Evolutionary conservation across 257 asterid genomes (phyloP).

Genomic region (Petunia axillaris): DNA sequence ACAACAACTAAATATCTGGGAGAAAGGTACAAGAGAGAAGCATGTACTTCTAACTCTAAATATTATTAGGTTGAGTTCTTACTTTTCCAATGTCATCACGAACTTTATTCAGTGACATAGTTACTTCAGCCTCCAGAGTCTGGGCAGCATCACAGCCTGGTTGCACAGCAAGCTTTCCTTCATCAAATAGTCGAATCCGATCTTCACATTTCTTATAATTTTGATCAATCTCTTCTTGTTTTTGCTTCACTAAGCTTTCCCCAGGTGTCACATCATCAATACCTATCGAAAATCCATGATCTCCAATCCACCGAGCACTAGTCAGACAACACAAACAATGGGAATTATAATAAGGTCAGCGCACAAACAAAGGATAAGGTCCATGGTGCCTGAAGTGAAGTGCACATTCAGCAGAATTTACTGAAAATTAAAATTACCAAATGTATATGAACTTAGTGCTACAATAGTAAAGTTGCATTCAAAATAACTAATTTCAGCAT

Average conservation of each 20-base stretch:
- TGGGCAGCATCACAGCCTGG: conserved; percentile 88
- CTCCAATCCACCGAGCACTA: conserved; percentile 99
- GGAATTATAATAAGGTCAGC: conserved; percentile 14
- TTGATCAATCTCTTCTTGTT: conserved; percentile 52
- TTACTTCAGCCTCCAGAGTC: conserved; percentile 89
- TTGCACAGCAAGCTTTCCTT: conserved; percentile 72
- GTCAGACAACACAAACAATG: conserved; percentile 37
- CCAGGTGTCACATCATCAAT: conserved; percentile 93
- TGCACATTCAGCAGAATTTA: background rate
- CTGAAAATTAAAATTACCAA: conserved; percentile 15
- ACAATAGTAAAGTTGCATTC: conserved; percentile 4
- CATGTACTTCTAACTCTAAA: conserved; percentile 21
- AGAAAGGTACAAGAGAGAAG: conserved; percentile 18
- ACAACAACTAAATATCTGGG: conserved; percentile 14
- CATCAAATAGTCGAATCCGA: conserved; percentile 57
- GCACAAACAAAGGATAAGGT: background rate
- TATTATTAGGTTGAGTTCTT: conserved; percentile 32
- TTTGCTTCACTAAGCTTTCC: conserved; percentile 54
- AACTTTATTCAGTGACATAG: conserved; percentile 64
- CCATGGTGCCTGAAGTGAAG: conserved; percentile 11
- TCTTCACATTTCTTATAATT: conserved; percentile 65
- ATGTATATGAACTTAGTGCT: background rate
- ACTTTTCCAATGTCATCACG: conserved; percentile 78
- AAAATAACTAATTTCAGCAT: conserved; percentile 4
- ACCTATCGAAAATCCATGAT: conserved; percentile 98